Evolutionary conservation across 768 basidiomycete species (phyloP), one percentile per base, ranked within the genome.

Genomic region (Boletus rufocinnamomeus): DNA sequence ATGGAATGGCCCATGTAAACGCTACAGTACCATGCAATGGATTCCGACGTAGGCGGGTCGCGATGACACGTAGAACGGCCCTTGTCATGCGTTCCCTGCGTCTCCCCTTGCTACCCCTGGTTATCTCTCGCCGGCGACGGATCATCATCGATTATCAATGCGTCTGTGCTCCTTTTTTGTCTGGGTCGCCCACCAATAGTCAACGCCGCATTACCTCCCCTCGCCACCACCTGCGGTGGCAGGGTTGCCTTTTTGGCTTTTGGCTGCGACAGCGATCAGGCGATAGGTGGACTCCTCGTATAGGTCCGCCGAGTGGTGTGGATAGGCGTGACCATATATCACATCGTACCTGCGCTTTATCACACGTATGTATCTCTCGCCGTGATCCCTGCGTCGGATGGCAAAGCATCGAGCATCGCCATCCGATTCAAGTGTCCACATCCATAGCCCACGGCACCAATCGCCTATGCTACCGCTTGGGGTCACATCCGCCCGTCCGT

Each of bases 31-130:
- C 45, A 38, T 51, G 55, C 54, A 61, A 47, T 57, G 7, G 6
- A 34, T 57, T 48, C 45, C 27, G 35, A 30, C 37, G 4, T 48
- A 7, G 32, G 28, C 44, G 40, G 44, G 41, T 67, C 50, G 11
- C 23, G 49, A 43, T 58, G 49, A 45, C 47, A 53, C 49, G 17
- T 40, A 38, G 46, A 8, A 32, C 28, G 44, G 32, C 41, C 35
- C 30, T 25, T 49, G 17, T 7, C 27, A n/a, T 40, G 2, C 23
- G 1, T 35, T 16, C 40, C 25, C 28, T 47, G 41, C 9, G n/a
- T 37, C 50, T 55, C 14, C 2, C 41, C 54, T 50, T 14, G 7
- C 6, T 14, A 37, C 49, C 21, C 9, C 19, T 27, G 25, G 17
- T 28, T 28, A 6, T 28, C 37, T 27, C n/a, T 28, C n/a, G 14